Conservation (phyloP, 2,329 filamentous ascomycete genomes). For the Tolypocladium capitatum region DNA sequence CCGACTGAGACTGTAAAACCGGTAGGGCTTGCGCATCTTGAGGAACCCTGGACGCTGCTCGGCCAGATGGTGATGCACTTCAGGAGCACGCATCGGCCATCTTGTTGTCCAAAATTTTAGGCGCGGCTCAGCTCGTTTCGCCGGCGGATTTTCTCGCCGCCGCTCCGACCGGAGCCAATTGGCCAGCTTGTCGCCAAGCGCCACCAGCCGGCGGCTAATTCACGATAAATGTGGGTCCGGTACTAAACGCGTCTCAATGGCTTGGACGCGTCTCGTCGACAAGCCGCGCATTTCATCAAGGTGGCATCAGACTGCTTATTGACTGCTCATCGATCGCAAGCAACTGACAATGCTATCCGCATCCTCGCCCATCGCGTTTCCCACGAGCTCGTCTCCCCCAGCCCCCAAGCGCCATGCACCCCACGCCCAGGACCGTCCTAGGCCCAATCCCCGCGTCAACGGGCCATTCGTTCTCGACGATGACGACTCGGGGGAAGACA, state of each 20-base stretch:
- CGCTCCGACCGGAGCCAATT: constrained; percentile 3
- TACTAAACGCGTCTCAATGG: constrained; percentile 13
- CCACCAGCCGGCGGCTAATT: background rate
- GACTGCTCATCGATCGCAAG: too few relatives aligned
- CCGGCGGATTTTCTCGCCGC: constrained; percentile 16
- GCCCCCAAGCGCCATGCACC: constrained; percentile 22
- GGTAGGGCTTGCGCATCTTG: constrained; percentile 41
- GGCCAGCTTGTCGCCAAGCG: constrained; percentile 10
- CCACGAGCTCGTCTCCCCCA: constrained; percentile 31
- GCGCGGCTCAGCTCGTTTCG: constrained; percentile 8
- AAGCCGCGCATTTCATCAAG: too few relatives aligned
- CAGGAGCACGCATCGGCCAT: background rate
- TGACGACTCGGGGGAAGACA: constrained; percentile 17
- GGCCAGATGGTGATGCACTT: background rate
- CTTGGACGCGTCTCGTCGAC: constrained; percentile 3
- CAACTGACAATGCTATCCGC: constrained; percentile 36
- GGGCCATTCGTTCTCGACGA: constrained; percentile 27
- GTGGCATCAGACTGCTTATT: background rate
- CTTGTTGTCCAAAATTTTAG: constrained; percentile 19
- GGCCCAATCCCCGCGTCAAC: constrained; percentile 20
- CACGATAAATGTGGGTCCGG: constrained; percentile 6
- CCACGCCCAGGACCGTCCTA: constrained; percentile 19
- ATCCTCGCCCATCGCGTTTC: constrained; percentile 46
- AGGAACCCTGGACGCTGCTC: constrained; percentile 11
- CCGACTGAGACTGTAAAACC: constrained; percentile 54